Evolutionary conservation across 2,329 filamentous ascomycete species (phyloP), one percentile per base, ranked within the genome.

Genomic region (Leptodontidium sp.): DNA sequence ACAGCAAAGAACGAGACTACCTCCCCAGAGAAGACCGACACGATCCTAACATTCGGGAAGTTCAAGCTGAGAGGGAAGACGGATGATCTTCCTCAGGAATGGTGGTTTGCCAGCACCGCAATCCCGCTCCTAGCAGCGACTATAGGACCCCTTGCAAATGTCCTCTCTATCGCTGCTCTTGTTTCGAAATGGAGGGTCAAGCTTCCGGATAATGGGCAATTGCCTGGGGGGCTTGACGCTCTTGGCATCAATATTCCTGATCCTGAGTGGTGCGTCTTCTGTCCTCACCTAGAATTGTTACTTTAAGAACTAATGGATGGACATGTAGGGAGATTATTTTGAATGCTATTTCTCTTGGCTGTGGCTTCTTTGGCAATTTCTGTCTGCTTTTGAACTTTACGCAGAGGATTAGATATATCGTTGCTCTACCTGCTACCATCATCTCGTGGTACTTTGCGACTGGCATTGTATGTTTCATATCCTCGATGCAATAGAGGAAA

Each of bases 321-420:
- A 26, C 2, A 24, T 40, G 53, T 68, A 87, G 86, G 87, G 84
- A 83, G 69, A 85, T 89, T 71, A 84, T 84, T 62, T 79, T 91
- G 52, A 93, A 93, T 75, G 87, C 87, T 0, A 82, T 86, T 1
- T 91, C 89, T 1, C 81, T 93, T 12, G 85, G 85, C 4, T 87
- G 85, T 71, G 90, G 90, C 4, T 87, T 92, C 64, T 77, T 87
- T 2, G 90, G 90, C 0, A 92, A 93, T 74, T 73, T 91, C 4
- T 90, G 90, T 72, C 80, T 93, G 4, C 82, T 93, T 0, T 84
- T 90, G 74, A 92, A 92, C 75, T 92, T 93, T 74, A 92, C 90
- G 0, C 84, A 86, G 66, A 82, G 86, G 1, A 84, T 92, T 4
- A 83, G 90, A 58, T 92, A 92, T 77, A 88, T 90, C 58, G 80